phyloP scores from a whole-genome alignment of 2,329 filamentous ascomycete species.

The Clonostachys solani region DNA sequence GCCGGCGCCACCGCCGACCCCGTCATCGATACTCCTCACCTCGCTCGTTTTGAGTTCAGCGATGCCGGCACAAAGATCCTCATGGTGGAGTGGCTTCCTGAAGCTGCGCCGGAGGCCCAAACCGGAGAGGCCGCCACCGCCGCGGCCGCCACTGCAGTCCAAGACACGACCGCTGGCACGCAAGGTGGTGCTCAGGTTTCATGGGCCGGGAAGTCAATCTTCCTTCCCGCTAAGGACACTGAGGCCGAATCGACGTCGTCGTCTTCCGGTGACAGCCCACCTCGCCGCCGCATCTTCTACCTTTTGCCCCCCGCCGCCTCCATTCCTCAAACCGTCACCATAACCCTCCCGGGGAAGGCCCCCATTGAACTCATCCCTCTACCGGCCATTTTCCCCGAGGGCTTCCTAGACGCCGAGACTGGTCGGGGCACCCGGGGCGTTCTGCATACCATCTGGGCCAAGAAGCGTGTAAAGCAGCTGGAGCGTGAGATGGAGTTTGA shows the following conservation, averaged over 20 bases:
- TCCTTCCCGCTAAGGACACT: constrained; percentile 36
- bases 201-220: constrained; percentile 76
- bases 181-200: constrained; percentile 63
- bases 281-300: constrained; percentile 69
- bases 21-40: constrained; percentile 25
- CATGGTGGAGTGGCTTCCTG: constrained; percentile 82
- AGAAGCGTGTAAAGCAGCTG: constrained; percentile 71
- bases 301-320: constrained; percentile 68
- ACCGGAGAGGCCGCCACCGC: constrained; percentile 5
- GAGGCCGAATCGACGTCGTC: constrained; percentile 8
- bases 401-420: constrained; percentile 50
- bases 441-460: constrained; percentile 86
- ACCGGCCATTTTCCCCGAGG: constrained; percentile 80
- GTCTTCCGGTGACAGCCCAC: constrained; percentile 9
- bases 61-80: constrained; percentile 87
- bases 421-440: constrained; percentile 75
- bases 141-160: background rate
- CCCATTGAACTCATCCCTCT: constrained; percentile 67
- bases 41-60: constrained; percentile 79
- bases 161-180: constrained; percentile 1
- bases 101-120: constrained; percentile 6
- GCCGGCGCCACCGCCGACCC: background rate
- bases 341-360: constrained; percentile 39
- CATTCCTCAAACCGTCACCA: constrained; percentile 68
- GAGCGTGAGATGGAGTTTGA: constrained; percentile 74